Evolutionary conservation across 2,329 filamentous ascomycete species (phyloP).

Genomic region (Fusarium sp.): DNA sequence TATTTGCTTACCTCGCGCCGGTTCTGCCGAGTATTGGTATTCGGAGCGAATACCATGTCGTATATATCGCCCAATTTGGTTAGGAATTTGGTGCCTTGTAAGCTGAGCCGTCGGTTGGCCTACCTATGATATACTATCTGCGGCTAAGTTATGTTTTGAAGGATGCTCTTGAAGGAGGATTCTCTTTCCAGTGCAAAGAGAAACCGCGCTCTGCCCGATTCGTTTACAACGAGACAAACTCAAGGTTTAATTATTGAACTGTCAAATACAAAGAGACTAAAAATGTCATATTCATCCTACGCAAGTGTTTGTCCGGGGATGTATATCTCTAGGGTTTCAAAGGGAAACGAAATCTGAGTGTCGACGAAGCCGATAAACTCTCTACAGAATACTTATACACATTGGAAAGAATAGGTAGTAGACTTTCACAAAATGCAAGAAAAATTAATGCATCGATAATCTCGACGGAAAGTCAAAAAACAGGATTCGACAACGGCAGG

Average conservation of each 20-base stretch:
- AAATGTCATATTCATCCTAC: neutral
- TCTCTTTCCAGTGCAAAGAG: neutral
- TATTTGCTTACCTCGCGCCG: neutral
- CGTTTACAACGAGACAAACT: neutral
- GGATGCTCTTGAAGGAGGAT: neutral
- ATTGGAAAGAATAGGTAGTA: neutral
- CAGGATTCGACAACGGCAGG: slow-evolving; percentile 27
- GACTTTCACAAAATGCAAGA: neutral
- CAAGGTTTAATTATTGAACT: too few species aligned
- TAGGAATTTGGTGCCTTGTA: neutral
- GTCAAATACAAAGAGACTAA: neutral
- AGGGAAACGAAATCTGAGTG: too few species aligned
- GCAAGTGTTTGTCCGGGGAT: neutral
- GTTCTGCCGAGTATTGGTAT: neutral
- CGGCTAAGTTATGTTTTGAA: neutral
- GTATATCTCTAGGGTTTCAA: too few species aligned
- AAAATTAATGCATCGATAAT: neutral
- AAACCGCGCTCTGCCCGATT: neutral
- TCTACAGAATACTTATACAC: too few species aligned
- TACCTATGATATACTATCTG: neutral
- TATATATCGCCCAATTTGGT: neutral
- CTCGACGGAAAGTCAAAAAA: neutral
- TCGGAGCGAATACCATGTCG: neutral
- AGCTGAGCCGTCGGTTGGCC: neutral
- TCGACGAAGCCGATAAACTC: too few species aligned